phyloP scores from a whole-genome alignment of 139 green algal genomes.

The Picochlorum sp. region DNA sequence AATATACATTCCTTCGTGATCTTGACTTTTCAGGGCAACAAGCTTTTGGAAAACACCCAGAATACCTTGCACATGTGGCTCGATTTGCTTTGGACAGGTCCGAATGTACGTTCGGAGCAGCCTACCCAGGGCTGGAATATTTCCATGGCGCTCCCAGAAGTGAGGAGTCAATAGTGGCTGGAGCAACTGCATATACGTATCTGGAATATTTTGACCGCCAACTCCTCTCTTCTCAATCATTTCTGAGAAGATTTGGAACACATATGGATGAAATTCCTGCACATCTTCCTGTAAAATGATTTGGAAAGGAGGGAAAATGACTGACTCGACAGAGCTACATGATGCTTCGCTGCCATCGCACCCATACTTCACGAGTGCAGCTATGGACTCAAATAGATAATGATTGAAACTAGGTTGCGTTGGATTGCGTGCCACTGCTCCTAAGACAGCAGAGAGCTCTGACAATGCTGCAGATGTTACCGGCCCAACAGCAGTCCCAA shows the following conservation, averaged over 20 bases:
- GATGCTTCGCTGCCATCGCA: constrained; percentile 12
- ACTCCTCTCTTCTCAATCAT: constrained; percentile 72
- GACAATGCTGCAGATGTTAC: constrained; percentile 42
- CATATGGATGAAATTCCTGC: constrained; percentile 56
- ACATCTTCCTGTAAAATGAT: constrained; percentile 79
- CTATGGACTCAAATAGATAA: constrained; percentile 94
- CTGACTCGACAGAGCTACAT: constrained; percentile 60
- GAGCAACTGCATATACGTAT: constrained; percentile 78
- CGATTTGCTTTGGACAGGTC: constrained; percentile 50
- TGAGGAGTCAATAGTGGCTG: constrained; percentile 71
- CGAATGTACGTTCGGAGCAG: constrained; percentile 89
- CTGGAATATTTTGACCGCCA: constrained; percentile 30
- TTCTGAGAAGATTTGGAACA: constrained; percentile 89
- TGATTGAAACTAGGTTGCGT: constrained; percentile 93
- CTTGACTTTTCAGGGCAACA: constrained; percentile 65
- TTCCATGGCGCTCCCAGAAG: constrained; percentile 88
- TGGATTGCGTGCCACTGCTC: constrained; percentile 88
- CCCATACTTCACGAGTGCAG: constrained; percentile 66
- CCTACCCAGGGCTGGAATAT: constrained; percentile 85
- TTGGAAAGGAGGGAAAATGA: constrained; percentile 92
- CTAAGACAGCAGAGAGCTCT: constrained; percentile 57
- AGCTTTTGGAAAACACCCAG: constrained; percentile 95
- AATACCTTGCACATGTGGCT: constrained; percentile 62
- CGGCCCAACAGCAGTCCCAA: constrained; percentile 48
- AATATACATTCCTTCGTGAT: constrained; percentile 90